Percentiles rank a stretch among this genome's conserved stretches.
These are phyloP conservation scores for Aspergillus luchuensis DNA, from an alignment of 2,329 filamentous ascomycete species.

Conservation along the genomic window DNA sequence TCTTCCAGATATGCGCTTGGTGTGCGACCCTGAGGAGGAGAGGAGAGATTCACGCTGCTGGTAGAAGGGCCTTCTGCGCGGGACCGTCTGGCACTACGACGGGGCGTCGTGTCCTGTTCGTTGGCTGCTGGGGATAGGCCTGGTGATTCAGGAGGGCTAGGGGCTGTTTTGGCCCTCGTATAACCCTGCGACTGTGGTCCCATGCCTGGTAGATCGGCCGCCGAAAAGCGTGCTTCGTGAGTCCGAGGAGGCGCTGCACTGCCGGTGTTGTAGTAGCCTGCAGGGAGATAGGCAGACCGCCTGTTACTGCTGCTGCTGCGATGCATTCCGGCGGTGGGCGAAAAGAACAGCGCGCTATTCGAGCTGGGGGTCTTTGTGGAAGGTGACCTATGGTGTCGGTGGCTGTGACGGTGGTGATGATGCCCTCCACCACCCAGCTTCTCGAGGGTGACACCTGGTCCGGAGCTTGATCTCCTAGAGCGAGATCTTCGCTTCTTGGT, in stretches of 20 bases:
- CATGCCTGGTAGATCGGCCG: slow-evolving; percentile 64
- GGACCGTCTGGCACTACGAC: slow-evolving; percentile 30
- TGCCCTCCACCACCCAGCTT: slow-evolving; percentile 42
- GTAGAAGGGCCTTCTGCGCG: slow-evolving; percentile 41
- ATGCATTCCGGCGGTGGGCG: slow-evolving; percentile 71
- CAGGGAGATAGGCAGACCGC: slow-evolving; percentile 77
- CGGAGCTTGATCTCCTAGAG: slow-evolving; percentile 18
- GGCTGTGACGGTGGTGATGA: slow-evolving; percentile 37
- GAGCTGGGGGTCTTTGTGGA: slow-evolving; percentile 49
- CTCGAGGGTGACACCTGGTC: slow-evolving; percentile 56
- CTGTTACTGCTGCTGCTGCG: slow-evolving; percentile 63
- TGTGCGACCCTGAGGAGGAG: slow-evolving; percentile 68
- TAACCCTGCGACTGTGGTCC: slow-evolving; percentile 61
- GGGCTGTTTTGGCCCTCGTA: slow-evolving; percentile 51
- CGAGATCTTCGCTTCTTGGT: slow-evolving; percentile 38
- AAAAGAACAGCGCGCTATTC: slow-evolving; percentile 87
- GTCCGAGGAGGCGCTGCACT: slow-evolving; percentile 53
- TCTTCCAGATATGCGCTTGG: slow-evolving; percentile 91
- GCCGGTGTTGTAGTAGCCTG: slow-evolving; percentile 84
- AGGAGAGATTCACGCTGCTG: slow-evolving; percentile 67
- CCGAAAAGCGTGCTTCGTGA: slow-evolving; percentile 41
- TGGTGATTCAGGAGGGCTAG: slow-evolving; percentile 68
- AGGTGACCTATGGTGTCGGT: slow-evolving; percentile 30
- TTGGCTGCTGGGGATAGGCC: slow-evolving; percentile 50
- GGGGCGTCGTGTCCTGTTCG: slow-evolving; percentile 30